Base-by-base conservation (phyloP, 75 land plant genomes). In the Cunninghamia lanceolata region DNA sequence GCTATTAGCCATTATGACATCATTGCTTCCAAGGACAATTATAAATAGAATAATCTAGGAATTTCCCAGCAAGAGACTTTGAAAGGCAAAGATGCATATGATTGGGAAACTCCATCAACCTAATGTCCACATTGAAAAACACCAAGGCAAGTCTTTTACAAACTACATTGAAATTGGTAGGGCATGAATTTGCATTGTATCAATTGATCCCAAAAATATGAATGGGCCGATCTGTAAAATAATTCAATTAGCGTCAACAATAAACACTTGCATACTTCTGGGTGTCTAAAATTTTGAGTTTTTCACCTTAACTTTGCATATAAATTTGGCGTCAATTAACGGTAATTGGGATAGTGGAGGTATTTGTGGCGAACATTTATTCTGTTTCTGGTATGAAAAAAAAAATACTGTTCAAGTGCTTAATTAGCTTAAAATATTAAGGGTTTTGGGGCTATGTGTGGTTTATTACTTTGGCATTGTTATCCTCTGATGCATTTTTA, bases 391-490 rank as follows among this genome's bases (percentile, higher is more conserved):
- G 2, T 38, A 39, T 77, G 80, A 38, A 10, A 76, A 39, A 77
- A 19, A 45, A 77, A 77, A 19, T 77, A 77, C 42, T 25, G 9
- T 19, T 32, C 21, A 83, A 11, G 79, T 46, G 11, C 19, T 63
- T 32, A 46, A 83, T n/a, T 34, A 83, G 8, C 84, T 83, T 47
- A 28, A 83, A 32, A 17, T 83, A 83, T 83, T 63, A 5, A 83
- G 73, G 80, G 80, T 39, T 2, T 38, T 19, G 43, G n/a, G 80
- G 28, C 39, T 77, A 63, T 1, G 28, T 0, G 68, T 1, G 5
- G 68, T 63, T 63, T 63, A 63, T 63, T 28, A 6, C 28, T 9
- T 63, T 63, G n/a, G 8, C 68, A 63, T 63, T 63, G 68, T 63
- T 8, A 63, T 63, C n/a, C n/a, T 63, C 25, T 63, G 68, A 25